Evolutionary conservation across 2,329 filamentous ascomycete genomes (phyloP), one percentile per base, ranked within the genome.

Genomic region (Cytospora mali): DNA sequence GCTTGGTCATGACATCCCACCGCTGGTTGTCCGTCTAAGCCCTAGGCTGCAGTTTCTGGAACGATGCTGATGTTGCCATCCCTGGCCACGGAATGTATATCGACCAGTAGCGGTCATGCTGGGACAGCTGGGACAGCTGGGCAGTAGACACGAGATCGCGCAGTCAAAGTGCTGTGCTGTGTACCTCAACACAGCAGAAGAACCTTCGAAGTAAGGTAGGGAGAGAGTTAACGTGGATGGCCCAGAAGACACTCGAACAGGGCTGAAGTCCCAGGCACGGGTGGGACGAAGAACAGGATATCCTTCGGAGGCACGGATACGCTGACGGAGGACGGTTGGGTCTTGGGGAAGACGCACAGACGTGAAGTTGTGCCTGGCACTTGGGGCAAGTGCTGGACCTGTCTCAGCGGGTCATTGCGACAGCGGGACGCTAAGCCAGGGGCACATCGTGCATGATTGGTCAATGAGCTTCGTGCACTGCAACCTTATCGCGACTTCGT

Each of bases 401-500:
- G n/a, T n/a, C n/a, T n/a, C n/a, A 10, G 31, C 31, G 31, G 31
- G 31, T 13, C 31, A 33, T 33, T 49, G 33, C 54, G 60, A 49
- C 35, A 46, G 35, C 50, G 54, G 49, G 49, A 50, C 54, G 21
- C 46, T 29, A 56, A 7, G 54, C 28, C 60, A 62, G 61, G 61
- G 61, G 61, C 29, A 25, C 18, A 39, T 23, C 28, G 28, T 6
- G 23, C 21, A 25, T 49, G 55, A 62, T 49, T 62, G 61, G 61
- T 9, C 27, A 3, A 39, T 13, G 7, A n/a, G 16, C 5, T 10
- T 56, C 31, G 18, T 46, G 13, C 14, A 46, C 23, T 35, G 57
- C 39, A 62, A 62, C 61, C 48, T 55, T 57, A 54, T 62, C 51
- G 29, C 35, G 55, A 62, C 55, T 50, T 59, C 61, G n/a, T 39